Evolutionary conservation across 2,329 filamentous ascomycete genomes (phyloP), one percentile per base, ranked within the genome.

Genomic region (Hirsutella thompsonii): DNA sequence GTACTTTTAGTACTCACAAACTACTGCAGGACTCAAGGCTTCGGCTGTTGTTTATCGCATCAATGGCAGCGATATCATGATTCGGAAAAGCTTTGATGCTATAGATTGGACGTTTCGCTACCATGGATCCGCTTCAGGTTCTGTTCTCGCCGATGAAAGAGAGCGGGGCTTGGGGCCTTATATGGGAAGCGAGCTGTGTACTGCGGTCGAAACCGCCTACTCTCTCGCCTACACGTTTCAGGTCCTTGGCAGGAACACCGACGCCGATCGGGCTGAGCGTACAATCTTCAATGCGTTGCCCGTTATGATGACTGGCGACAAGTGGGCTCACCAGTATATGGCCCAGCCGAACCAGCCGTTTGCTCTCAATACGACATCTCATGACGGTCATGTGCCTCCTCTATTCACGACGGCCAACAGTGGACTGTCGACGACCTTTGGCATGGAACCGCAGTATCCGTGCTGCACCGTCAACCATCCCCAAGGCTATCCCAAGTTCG

Each of bases 381-480:
- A 30, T 20, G 39, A 52, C n/a, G 49, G 50, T 16, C 37, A 34
- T 16, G 14, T 34, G 3, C 32, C 32, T 14, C 32, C 32, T n/a
- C 32, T 57, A 4, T 75, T 72, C 51, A 73, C 57, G 41, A 72
- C 72, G 41, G 64, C 68, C 20, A 63, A 67, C 38, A 55, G 52
- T 5, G 59, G 55, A 5, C 44, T 54, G 8, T 38, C 52, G 64
- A 56, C 47, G 63, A 72, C 48, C 54, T 68, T 43, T 49, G 71
- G 70, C 1, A 55, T 74, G 13, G 70, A 73, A 42, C 68, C 68
- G 2, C 62, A 70, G 28, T 74, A 59, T 36, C 67, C 68, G 2
- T 77, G 72, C 54, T 77, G 73, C 47, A 74, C 72, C 1, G 73
- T 77, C 44, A 77, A 77, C 43, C 70, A 76, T 46, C 67, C 65